Evolutionary conservation across 352 stramenopile species (phyloP).

Genomic region (Plasmopara halstedii): DNA sequence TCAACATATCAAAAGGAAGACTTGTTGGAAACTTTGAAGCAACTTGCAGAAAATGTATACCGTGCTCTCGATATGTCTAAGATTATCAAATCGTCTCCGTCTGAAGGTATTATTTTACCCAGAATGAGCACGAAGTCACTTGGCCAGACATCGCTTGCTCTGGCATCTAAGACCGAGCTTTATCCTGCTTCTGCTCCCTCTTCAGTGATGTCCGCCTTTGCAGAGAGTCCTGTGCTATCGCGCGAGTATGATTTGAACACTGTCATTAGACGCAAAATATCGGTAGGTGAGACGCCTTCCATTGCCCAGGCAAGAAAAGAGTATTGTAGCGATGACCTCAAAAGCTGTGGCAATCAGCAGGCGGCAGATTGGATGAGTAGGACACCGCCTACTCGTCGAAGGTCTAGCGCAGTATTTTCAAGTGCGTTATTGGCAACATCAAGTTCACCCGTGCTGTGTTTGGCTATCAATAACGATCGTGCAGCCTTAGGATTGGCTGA

Average conservation of each 20-base stretch:
- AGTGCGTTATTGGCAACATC: constrained; percentile 17
- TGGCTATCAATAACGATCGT: constrained; percentile 40
- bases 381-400: constrained; percentile 17
- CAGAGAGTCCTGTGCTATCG: constrained; percentile 32
- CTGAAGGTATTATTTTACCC: constrained; percentile 14
- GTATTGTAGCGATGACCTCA: neutral
- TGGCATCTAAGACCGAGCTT: neutral
- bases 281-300: constrained; percentile 32
- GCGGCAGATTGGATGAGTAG: constrained; percentile 17
- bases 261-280: constrained; percentile 76
- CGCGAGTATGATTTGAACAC: constrained; percentile 72
- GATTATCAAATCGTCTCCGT: constrained; percentile 36
- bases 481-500: constrained; percentile 47
- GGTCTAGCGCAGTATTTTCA: constrained; percentile 19
- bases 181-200: neutral
- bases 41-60: constrained; percentile 76
- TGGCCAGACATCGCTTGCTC: neutral
- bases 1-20: constrained; percentile 78
- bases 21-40: constrained; percentile 58
- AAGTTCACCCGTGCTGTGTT: constrained; percentile 38
- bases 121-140: constrained; percentile 11
- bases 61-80: constrained; percentile 75
- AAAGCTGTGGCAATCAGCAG: constrained; percentile 6
- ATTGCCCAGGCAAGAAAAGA: constrained; percentile 1
- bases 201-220: constrained; percentile 6